Conservation (phyloP, 2,329 filamentous ascomycete species). For the Cladosporium sp. region DNA sequence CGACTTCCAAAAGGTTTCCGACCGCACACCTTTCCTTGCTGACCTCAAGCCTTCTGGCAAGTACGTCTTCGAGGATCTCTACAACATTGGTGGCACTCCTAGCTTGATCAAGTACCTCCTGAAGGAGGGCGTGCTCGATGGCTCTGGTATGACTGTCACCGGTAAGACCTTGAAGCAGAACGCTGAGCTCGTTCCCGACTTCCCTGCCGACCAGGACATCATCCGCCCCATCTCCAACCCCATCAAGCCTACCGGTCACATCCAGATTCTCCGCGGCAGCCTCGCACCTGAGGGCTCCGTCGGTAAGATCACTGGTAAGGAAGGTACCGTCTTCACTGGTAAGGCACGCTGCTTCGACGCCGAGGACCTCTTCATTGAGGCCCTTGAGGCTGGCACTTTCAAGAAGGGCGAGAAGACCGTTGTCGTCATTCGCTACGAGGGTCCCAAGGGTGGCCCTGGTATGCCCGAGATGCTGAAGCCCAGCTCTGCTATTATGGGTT, state of each 20-base stretch:
- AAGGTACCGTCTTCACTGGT: constrained; percentile 63
- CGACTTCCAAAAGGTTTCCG: constrained; percentile 49
- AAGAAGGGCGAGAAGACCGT: constrained; percentile 74
- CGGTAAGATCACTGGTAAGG: constrained; percentile 74
- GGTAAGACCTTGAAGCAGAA: constrained; percentile 49
- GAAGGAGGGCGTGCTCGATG: constrained; percentile 46
- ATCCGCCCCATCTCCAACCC: constrained; percentile 65
- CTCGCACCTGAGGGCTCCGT: constrained; percentile 67
- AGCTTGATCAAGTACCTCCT: constrained; percentile 48
- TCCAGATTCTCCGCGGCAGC: constrained; percentile 67
- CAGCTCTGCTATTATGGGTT: constrained; percentile 68
- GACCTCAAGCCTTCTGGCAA: constrained; percentile 51
- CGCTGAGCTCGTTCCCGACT: constrained; percentile 54
- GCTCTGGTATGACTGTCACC: constrained; percentile 47
- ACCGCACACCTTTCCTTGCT: constrained; percentile 48
- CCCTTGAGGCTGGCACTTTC: constrained; percentile 64
- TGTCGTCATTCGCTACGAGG: constrained; percentile 71
- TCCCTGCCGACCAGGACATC: constrained; percentile 66
- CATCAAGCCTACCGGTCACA: constrained; percentile 67
- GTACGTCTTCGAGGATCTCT: constrained; percentile 58
- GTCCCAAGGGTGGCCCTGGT: constrained; percentile 68
- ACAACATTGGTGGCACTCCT: constrained; percentile 48
- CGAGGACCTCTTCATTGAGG: constrained; percentile 65
- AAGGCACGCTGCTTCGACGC: constrained; percentile 67
- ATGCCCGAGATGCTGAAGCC: constrained; percentile 76